Percentiles rank a stretch among this genome's conserved stretches.
Evolutionary conservation across 257 asterid species (phyloP).

Genomic region (Solanum virginianum): DNA sequence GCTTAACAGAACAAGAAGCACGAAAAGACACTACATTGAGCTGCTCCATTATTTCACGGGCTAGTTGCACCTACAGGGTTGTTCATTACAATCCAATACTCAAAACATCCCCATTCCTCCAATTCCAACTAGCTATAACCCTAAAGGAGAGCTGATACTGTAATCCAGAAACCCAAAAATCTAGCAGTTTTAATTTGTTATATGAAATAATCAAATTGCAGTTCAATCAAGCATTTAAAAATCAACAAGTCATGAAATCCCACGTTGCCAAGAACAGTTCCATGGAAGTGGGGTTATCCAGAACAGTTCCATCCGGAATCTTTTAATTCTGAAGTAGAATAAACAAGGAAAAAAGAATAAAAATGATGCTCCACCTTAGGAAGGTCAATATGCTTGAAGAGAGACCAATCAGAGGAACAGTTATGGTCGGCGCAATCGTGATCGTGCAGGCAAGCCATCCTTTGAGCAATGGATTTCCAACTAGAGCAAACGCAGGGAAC

Average conservation of each 20-base stretch:
- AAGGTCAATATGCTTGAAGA: constrained; percentile 80
- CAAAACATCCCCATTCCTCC: not conserved
- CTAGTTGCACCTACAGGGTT: not conserved
- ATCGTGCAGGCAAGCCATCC: constrained; percentile 73
- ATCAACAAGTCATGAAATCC: not conserved
- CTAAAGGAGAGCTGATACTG: not conserved
- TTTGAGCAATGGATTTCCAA: not conserved
- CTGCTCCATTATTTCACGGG: not conserved
- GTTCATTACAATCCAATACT: not conserved
- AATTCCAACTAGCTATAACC: not conserved
- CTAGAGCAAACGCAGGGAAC: not conserved
- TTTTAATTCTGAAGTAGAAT: not conserved
- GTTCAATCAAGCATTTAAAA: not conserved
- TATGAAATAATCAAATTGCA: not conserved
- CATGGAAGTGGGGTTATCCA: not conserved
- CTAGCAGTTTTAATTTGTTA: not conserved
- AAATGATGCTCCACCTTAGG: constrained; percentile 37
- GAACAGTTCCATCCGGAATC: not conserved
- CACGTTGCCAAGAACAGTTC: not conserved
- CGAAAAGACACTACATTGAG: not conserved
- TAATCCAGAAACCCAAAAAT: not conserved
- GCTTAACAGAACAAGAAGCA: not conserved
- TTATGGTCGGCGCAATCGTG: constrained; percentile 96
- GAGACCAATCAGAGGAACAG: constrained; percentile 91
- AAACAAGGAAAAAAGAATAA: not conserved